A percentile compares a stretch with the other conserved stretches of the same genome.
These are phyloP conservation scores for Luzula sylvatica DNA, from an alignment of 176 grass and related monocot genomes.

Conservation along the genomic window DNA sequence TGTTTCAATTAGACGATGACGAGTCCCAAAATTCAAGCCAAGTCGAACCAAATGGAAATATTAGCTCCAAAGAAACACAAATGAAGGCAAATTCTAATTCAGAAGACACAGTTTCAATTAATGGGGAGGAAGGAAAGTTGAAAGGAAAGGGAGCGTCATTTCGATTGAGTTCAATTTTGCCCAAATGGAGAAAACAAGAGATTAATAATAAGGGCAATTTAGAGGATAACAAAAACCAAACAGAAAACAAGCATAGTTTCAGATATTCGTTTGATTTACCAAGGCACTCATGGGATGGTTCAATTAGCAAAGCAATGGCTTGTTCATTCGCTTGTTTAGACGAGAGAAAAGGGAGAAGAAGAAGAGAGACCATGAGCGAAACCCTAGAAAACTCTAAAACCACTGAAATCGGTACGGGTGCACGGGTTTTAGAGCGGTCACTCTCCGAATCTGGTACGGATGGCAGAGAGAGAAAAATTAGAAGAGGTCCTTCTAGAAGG, in stretches of 20 bases:
- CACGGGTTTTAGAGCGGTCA: conserved; percentile 61
- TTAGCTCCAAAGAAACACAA: conserved; percentile 1
- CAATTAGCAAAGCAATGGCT: conserved; percentile 50
- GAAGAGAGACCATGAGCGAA: conserved; percentile 10
- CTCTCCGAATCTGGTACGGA: conserved; percentile 60
- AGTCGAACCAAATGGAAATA: not conserved
- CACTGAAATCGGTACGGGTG: not conserved
- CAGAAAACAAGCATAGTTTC: conserved; percentile 28
- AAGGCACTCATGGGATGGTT: conserved; percentile 91
- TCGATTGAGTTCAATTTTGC: conserved; percentile 51
- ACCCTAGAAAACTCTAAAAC: conserved; percentile 1
- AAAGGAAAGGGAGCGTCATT: conserved; percentile 34
- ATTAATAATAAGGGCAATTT: not conserved
- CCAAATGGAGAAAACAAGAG: conserved; percentile 29
- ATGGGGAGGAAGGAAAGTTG: conserved; percentile 10
- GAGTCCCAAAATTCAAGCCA: too few relatives aligned
- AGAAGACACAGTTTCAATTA: conserved; percentile 4
- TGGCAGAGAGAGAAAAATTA: conserved; percentile 26
- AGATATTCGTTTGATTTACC: conserved; percentile 37
- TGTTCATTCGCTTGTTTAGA: conserved; percentile 81
- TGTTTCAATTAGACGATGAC: conserved; percentile 87
- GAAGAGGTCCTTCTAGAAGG: conserved; percentile 26
- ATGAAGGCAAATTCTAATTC: not conserved
- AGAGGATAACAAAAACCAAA: conserved; percentile 36
- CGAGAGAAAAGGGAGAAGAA: conserved; percentile 29